Evolutionary conservation across 805 yeast genomes (phyloP).

Genomic region (Suhomyces prunicola): DNA sequence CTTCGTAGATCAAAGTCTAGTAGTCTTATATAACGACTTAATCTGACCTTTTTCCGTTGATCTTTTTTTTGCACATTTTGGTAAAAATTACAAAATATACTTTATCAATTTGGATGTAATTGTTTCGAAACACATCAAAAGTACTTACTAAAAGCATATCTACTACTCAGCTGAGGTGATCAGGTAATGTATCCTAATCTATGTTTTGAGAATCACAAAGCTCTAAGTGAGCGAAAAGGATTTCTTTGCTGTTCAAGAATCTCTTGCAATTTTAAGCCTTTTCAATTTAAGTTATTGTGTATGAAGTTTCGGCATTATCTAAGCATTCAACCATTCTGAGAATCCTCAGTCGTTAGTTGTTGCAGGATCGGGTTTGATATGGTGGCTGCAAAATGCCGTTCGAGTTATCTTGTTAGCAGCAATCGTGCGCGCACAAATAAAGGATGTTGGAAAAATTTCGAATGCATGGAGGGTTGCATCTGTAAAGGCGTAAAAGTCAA

Average conservation of each 20-base stretch:
- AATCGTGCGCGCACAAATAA: conserved; percentile 1
- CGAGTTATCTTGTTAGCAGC: neutral
- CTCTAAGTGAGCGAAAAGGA: neutral
- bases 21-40: neutral
- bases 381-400: neutral
- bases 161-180: neutral
- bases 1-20: neutral
- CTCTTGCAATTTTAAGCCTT: neutral
- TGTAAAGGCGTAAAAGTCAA: neutral
- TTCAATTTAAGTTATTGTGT: neutral
- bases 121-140: neutral
- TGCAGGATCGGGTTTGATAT: neutral
- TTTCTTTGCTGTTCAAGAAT: neutral
- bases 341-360: neutral
- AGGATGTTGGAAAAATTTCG: conserved; percentile 4
- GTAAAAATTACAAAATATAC: neutral
- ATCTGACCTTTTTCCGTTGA: neutral
- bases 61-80: neutral
- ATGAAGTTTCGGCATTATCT: neutral
- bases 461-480: neutral
- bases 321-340: neutral
- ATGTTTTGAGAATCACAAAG: neutral
- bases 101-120: neutral
- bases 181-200: neutral
- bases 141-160: neutral